These are phyloP conservation scores for Epichloe glyceriae DNA, from an alignment of 2,329 filamentous ascomycete genomes.

Conservation along the genomic window DNA sequence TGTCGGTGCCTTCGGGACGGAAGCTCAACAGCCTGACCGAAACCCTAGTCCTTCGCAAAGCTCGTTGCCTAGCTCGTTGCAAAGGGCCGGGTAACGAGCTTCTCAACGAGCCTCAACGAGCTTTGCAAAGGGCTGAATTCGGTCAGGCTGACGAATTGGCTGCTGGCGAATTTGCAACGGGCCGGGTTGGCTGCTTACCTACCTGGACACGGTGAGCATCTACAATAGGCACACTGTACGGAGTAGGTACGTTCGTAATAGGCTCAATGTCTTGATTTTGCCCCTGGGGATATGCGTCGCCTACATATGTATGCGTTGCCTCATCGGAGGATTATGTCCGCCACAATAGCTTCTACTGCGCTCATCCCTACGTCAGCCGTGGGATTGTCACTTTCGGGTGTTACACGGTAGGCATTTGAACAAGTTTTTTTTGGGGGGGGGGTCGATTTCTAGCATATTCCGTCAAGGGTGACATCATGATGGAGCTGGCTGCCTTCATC, in stretches of 20 bases:
- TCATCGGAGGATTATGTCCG: constrained; percentile 1
- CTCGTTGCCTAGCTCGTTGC: no score
- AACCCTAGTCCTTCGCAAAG: no score
- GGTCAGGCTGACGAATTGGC: no score
- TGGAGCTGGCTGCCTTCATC: no score
- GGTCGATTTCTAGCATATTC: background rate
- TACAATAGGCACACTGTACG: background rate
- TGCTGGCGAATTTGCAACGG: no score
- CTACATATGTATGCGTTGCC: background rate
- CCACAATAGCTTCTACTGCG: background rate
- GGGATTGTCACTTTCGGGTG: background rate
- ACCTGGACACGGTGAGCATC: background rate
- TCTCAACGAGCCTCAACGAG: no score
- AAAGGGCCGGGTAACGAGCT: no score
- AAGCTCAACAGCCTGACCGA: no score
- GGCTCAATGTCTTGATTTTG: background rate
- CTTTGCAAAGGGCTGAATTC: no score
- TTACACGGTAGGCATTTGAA: background rate
- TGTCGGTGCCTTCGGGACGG: no score
- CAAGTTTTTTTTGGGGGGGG: background rate
- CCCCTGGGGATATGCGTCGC: background rate
- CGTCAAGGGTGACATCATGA: background rate
- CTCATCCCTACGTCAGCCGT: constrained; percentile 3
- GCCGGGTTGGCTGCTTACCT: no score
- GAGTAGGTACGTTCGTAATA: background rate